phyloP scores from a whole-genome alignment of 2,329 filamentous ascomycete genomes.

The Zymoseptoria crescenta region DNA sequence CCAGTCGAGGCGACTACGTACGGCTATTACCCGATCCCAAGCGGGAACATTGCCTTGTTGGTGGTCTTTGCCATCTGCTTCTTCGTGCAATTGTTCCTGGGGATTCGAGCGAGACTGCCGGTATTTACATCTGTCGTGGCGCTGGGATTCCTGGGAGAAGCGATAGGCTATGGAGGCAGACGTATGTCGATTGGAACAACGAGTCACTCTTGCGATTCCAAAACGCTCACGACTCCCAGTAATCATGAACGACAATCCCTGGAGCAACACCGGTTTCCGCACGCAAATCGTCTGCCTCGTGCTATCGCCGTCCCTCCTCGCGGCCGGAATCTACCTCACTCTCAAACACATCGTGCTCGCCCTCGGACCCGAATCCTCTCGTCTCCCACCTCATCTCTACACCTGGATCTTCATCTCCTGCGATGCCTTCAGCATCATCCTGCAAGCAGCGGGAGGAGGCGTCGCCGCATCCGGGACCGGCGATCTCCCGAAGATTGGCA shows the following conservation, averaged over 20 bases:
- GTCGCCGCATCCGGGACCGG: no score
- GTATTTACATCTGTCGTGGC: slow-evolving; percentile 36
- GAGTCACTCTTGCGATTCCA: not conserved
- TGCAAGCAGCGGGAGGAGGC: slow-evolving; percentile 39
- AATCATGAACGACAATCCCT: slow-evolving; percentile 37
- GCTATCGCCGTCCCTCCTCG: slow-evolving; percentile 38
- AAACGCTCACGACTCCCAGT: slow-evolving; percentile 9
- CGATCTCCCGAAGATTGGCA: no score
- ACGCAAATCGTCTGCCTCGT: slow-evolving; percentile 39
- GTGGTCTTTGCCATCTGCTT: slow-evolving; percentile 30
- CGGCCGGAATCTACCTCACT: slow-evolving; percentile 41
- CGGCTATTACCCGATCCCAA: slow-evolving; percentile 34
- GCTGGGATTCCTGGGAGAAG: slow-evolving; percentile 36
- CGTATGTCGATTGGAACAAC: not conserved
- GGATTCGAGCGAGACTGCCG: slow-evolving; percentile 28
- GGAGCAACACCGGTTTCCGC: slow-evolving; percentile 34
- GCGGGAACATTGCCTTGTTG: slow-evolving; percentile 34
- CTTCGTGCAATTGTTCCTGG: slow-evolving; percentile 30
- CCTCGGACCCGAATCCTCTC: slow-evolving; percentile 36
- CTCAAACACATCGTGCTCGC: slow-evolving; percentile 41
- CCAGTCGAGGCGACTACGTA: slow-evolving; percentile 34
- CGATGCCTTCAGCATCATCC: slow-evolving; percentile 40
- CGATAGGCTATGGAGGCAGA: slow-evolving; percentile 37
- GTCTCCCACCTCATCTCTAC: slow-evolving; percentile 38
- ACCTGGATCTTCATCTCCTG: slow-evolving; percentile 45